These are phyloP conservation scores for Hypholoma fasciculare DNA, from an alignment of 768 basidiomycete species.

Conservation along the genomic window DNA sequence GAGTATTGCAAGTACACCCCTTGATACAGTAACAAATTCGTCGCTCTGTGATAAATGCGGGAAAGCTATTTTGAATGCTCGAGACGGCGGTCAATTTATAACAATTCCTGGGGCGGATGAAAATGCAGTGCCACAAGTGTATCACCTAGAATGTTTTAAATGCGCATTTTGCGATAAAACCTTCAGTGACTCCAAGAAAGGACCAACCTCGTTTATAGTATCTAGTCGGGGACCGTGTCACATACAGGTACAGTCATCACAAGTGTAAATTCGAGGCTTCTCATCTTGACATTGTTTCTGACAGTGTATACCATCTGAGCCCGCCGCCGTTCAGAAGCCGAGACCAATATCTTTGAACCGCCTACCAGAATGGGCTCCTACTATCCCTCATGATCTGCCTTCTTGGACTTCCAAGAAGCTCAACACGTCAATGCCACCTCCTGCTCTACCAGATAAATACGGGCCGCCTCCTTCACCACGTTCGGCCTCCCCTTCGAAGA, in stretches of 20 bases:
- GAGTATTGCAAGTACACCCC: no score
- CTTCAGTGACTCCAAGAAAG: constrained; percentile 61
- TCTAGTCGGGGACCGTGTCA: constrained; percentile 69
- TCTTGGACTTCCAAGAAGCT: constrained; percentile 13
- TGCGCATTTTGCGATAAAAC: constrained; percentile 64
- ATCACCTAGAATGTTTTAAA: constrained; percentile 76
- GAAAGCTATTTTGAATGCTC: constrained; percentile 54
- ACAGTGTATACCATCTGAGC: constrained; percentile 48
- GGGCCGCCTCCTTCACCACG: constrained; percentile 20
- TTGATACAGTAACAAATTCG: no score
- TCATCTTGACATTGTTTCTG: background rate
- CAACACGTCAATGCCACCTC: constrained; percentile 13
- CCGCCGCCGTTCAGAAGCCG: constrained; percentile 35
- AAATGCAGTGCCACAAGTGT: constrained; percentile 52
- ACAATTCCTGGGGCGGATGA: constrained; percentile 61
- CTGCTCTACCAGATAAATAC: constrained; percentile 24
- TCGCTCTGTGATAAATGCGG: constrained; percentile 58
- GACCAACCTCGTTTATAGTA: constrained; percentile 72
- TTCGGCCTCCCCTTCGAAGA: constrained; percentile 22
- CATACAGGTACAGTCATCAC: constrained; percentile 42
- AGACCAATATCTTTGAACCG: constrained; percentile 20
- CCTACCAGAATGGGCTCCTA: constrained; percentile 14
- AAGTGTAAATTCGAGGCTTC: background rate
- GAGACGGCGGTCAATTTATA: constrained; percentile 65
- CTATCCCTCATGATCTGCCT: constrained; percentile 1